A percentile compares a stretch with the other conserved stretches of the same genome.
Conservation (phyloP, 805 yeast species). For the Ogataea paraovalis region DNA sequence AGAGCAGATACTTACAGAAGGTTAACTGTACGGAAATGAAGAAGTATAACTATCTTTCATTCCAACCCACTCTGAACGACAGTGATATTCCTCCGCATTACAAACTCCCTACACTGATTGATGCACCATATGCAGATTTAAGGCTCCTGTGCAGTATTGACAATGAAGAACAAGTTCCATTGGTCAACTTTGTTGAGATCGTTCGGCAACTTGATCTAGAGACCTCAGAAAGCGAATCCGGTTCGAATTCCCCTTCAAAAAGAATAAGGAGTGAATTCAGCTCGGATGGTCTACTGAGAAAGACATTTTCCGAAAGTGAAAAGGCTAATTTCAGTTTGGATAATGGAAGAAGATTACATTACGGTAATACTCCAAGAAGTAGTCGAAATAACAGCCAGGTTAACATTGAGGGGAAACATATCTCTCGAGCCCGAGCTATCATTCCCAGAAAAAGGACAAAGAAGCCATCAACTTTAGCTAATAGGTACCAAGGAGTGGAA, state of each 20-base stretch:
- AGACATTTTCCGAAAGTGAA: constrained; percentile 66
- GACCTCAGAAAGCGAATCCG: not conserved
- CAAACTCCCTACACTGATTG: constrained; percentile 18
- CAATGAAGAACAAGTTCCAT: constrained; percentile 29
- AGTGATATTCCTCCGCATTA: constrained; percentile 15
- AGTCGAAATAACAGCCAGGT: not conserved
- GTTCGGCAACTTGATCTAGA: constrained; percentile 7
- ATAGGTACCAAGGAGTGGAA: constrained; percentile 44
- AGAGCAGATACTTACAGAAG: too few relatives aligned
- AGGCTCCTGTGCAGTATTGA: constrained; percentile 24
- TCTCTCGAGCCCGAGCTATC: not conserved
- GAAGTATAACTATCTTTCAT: constrained; percentile 12
- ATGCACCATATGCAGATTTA: constrained; percentile 13
- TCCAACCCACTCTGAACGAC: constrained; percentile 7
- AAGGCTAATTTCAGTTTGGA: constrained; percentile 52
- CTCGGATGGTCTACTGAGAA: constrained; percentile 29
- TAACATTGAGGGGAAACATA: not conserved
- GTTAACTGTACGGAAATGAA: constrained; percentile 3
- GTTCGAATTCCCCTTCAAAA: not conserved
- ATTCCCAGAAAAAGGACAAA: not conserved
- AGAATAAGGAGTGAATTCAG: not conserved
- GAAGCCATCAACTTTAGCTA: not conserved
- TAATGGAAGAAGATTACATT: constrained; percentile 19
- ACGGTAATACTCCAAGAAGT: constrained; percentile 12
- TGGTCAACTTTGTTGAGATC: constrained; percentile 20